Base-by-base conservation (phyloP, 305 asterid species). In the Rubia balearica region DNA sequence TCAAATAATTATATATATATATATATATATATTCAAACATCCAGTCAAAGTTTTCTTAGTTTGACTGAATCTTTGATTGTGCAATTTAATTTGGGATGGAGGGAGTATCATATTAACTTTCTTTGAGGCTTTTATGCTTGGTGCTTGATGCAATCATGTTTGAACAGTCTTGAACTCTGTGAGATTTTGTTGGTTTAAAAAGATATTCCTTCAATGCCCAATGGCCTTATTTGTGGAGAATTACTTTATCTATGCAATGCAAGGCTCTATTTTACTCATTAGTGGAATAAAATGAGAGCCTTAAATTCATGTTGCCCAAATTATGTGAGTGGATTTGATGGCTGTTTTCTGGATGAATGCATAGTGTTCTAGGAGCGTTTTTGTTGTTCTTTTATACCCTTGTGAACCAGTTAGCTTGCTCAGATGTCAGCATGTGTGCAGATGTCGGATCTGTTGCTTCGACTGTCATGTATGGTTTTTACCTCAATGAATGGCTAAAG, bases 361-460 rank as follows among this genome's bases (percentile, higher is more conserved):
- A 17, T 49, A 16, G 21, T 49, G 22, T 49, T 49, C 57, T 49
- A 49, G 57, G 22, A 16, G 40, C 40, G 6, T 5, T 36, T 36
- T 36, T 36, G 6, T 8, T 51, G 57, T 51, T 51, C n/a, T 17
- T 17, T 19, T 51, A 51, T 9, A 24, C 27, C 57, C 36, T 30
- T 27, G 4, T 48, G 60, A 46, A 69, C 71, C 13, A 9, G 41
- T 65, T 68, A 71, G 24, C 27, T 41, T 56, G 36, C 67, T 21
- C 66, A 36, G 56, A 68, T 30, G 19, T 64, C 66, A 11, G 7
- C 13, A 69, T 61, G 62, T 66, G 67, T 75, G 84, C 87, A 91
- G 97, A 89, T 81, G 87, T 87, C 60, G 96, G 94, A 74, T 85
- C 96, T n/a, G 81, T 88, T 83, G 90, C 81, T 65, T 81, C 96